Evolutionary conservation across 2,329 filamentous ascomycete genomes (phyloP).

Genomic region (Microcera coccophila): DNA sequence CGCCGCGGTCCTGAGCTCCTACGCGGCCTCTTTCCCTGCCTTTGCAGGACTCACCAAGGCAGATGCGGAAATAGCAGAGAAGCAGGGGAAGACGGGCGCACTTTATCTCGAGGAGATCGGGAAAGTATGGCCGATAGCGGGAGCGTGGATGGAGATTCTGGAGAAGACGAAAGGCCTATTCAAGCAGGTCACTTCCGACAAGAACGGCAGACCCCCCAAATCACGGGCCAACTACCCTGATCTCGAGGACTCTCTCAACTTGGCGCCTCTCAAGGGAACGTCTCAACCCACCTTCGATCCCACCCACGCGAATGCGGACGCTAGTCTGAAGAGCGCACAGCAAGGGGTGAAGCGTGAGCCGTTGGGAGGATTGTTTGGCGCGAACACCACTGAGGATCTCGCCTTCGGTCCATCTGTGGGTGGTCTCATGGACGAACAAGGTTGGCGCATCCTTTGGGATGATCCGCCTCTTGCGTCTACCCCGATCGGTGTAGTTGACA

Average conservation of each 20-base stretch:
- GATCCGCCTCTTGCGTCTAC: slow-evolving; percentile 25
- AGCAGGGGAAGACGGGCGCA: slow-evolving; percentile 15
- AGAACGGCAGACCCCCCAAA: slow-evolving; percentile 1
- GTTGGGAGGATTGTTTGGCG: too few relatives aligned
- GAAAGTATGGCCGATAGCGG: slow-evolving; percentile 18
- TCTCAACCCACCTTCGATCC: slow-evolving; percentile 13
- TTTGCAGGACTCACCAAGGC: slow-evolving; percentile 16
- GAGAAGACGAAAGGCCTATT: slow-evolving; percentile 20
- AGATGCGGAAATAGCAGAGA: slow-evolving; percentile 6
- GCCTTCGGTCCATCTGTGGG: too few relatives aligned
- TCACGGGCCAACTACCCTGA: slow-evolving; percentile 25
- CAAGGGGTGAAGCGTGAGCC: too few relatives aligned
- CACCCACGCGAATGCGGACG: too few relatives aligned
- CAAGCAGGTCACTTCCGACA: slow-evolving; percentile 5
- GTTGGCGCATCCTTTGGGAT: slow-evolving; percentile 26
- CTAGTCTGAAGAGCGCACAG: too few relatives aligned
- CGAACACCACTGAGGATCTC: too few relatives aligned
- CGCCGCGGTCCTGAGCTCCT: slow-evolving; percentile 13
- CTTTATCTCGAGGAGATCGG: slow-evolving; percentile 13
- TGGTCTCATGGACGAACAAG: slow-evolving; percentile 21
- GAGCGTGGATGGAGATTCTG: slow-evolving; percentile 24
- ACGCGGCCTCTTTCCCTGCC: slow-evolving; percentile 18
- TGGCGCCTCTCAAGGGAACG: slow-evolving; percentile 23
- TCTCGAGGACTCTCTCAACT: slow-evolving; percentile 22
- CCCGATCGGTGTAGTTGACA: too few relatives aligned